Percentiles rank a stretch among this genome's conserved stretches.
Evolutionary conservation across 129 eudicot species (phyloP).

Genomic region (Chrysanthemum makinoi): DNA sequence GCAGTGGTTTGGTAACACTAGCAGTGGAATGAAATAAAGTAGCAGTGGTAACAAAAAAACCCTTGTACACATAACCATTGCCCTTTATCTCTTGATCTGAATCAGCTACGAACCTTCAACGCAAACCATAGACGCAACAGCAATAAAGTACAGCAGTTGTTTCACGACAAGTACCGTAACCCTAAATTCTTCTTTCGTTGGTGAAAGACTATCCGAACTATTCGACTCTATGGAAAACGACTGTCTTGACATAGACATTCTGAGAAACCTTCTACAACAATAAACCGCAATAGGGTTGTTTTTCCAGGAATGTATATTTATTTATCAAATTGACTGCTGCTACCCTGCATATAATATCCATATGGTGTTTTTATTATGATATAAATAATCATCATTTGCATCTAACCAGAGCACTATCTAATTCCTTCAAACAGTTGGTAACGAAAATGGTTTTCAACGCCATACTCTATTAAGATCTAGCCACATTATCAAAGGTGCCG

Average conservation of each 20-base stretch:
- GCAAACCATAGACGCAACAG: too few relatives aligned
- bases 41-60: too few relatives aligned
- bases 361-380: not conserved
- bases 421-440: not conserved
- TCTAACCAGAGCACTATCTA: not conserved
- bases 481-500: not conserved
- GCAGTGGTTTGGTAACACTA: too few relatives aligned
- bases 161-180: too few relatives aligned
- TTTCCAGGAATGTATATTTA: not conserved
- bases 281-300: not conserved
- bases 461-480: not conserved
- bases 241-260: conserved; percentile 37
- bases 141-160: too few relatives aligned
- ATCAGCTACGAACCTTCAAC: too few relatives aligned
- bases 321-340: not conserved
- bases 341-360: not conserved
- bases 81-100: too few relatives aligned
- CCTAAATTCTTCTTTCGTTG: too few relatives aligned
- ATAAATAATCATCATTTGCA: not conserved
- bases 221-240: conserved; percentile 35
- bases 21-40: too few relatives aligned
- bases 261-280: conserved; percentile 41
- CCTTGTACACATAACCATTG: too few relatives aligned
- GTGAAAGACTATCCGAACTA: conserved; percentile 39
- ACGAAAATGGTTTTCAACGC: not conserved